Conservation (phyloP, 495 filamentous ascomycete species). For the Neurospora tetraspora region DNA sequence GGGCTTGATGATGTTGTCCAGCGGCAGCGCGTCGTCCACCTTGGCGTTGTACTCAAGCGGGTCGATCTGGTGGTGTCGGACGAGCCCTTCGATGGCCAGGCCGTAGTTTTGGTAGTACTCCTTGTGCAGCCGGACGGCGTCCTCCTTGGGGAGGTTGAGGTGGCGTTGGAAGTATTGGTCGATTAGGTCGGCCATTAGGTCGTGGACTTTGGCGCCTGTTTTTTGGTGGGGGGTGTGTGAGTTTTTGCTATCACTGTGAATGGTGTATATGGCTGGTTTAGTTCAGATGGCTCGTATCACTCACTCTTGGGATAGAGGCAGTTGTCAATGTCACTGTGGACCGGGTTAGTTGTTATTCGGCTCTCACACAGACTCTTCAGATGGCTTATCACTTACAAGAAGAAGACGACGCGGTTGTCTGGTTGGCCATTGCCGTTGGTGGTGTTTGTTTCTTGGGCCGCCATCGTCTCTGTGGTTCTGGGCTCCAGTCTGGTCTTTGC, state of each 20-base stretch:
- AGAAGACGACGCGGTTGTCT: conserved; percentile 26
- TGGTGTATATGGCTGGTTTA: too few species aligned
- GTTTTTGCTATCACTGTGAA: background rate
- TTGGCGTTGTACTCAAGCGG: conserved; percentile 87
- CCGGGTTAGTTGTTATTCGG: background rate
- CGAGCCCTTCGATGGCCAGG: conserved; percentile 89
- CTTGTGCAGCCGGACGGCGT: conserved; percentile 72
- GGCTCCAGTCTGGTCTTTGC: background rate
- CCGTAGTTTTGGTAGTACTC: conserved; percentile 95
- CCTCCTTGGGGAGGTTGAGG: conserved; percentile 57
- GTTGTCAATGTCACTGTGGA: conserved; percentile 79
- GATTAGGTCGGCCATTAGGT: conserved; percentile 64
- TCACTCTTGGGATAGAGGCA: conserved; percentile 65
- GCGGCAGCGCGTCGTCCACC: conserved; percentile 90
- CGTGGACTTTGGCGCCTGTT: conserved; percentile 56
- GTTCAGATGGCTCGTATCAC: conserved; percentile 7
- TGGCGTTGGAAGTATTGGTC: conserved; percentile 76
- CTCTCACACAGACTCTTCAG: background rate
- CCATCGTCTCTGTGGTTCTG: background rate
- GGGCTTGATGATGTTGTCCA: conserved; percentile 71
- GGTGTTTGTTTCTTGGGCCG: background rate
- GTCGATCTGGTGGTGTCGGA: conserved; percentile 90
- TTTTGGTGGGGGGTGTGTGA: background rate
- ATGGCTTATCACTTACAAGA: conserved; percentile 30
- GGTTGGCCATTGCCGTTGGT: conserved; percentile 1